Conservation (phyloP, 1,139 yeast genomes). For the Debaryomyces subglobosus region DNA sequence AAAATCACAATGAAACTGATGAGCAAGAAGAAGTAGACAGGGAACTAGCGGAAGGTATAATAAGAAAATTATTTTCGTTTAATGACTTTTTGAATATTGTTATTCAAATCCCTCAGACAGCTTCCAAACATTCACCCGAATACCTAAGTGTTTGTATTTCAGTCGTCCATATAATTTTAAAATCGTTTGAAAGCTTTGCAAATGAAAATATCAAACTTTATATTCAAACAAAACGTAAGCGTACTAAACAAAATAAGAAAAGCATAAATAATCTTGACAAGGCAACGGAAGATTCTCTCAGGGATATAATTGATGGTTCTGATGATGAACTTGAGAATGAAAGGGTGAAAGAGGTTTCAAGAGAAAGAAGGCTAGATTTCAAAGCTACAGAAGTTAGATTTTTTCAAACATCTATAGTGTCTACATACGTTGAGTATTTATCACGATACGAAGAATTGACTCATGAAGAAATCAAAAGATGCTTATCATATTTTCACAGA, state of each 20-base stretch:
- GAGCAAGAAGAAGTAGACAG: conserved; percentile 52
- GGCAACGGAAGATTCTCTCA: conserved; percentile 28
- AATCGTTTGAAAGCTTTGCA: conserved; percentile 68
- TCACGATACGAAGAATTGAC: conserved; percentile 63
- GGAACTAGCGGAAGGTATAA: conserved; percentile 52
- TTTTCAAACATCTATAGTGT: conserved; percentile 46
- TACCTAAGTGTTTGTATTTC: conserved; percentile 67
- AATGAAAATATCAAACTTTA: conserved; percentile 62
- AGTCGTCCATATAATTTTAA: conserved; percentile 66
- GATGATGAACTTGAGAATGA: conserved; percentile 51
- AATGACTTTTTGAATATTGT: conserved; percentile 64
- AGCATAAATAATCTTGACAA: conserved; percentile 30
- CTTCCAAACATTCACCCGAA: conserved; percentile 65
- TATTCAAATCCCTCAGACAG: conserved; percentile 63
- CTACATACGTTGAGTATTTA: conserved; percentile 56
- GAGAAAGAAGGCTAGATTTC: conserved; percentile 57
- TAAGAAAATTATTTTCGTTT: conserved; percentile 59
- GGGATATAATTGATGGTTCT: conserved; percentile 44
- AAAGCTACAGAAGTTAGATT: conserved; percentile 41
- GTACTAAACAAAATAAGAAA: conserved; percentile 26
- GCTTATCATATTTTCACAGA: conserved; percentile 72
- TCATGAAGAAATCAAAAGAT: conserved; percentile 62
- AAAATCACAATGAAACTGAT: conserved; percentile 38
- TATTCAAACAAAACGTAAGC: conserved; percentile 51
- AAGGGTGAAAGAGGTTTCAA: conserved; percentile 38